Conservation (phyloP, 768 basidiomycete species). For the Suillus luteus region DNA sequence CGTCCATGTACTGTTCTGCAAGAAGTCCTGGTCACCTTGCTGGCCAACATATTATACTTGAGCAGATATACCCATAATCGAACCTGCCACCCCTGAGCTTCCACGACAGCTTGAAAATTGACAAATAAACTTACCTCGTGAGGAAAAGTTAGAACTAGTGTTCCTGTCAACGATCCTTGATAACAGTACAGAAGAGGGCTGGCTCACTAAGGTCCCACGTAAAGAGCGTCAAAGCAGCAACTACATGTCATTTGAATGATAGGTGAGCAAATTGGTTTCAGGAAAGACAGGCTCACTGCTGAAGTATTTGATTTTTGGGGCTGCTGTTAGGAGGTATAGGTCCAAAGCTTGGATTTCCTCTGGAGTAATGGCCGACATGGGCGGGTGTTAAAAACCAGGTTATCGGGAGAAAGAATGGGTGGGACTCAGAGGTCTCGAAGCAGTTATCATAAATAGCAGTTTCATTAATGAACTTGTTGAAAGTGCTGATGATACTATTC, state of each 20-base stretch:
- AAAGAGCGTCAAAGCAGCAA: constrained; percentile 10
- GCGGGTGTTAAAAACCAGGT: background rate
- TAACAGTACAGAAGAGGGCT: background rate
- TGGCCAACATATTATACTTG: background rate
- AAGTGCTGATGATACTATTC: background rate
- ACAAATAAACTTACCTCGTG: constrained; percentile 6
- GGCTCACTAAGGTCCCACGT: constrained; percentile 11
- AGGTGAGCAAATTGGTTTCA: background rate
- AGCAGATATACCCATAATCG: constrained; percentile 13
- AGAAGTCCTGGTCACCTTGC: background rate
- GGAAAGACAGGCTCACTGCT: constrained; percentile 3
- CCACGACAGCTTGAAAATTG: background rate
- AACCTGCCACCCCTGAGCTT: background rate
- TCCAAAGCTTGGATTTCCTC: constrained; percentile 8
- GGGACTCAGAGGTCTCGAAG: background rate
- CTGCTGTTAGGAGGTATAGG: background rate
- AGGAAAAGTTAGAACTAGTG: constrained; percentile 11
- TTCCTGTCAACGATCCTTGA: background rate
- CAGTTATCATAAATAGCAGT: background rate
- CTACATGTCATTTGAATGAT: background rate
- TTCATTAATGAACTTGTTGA: background rate
- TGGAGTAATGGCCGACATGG: constrained; percentile 2
- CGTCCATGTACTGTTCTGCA: constrained; percentile 7
- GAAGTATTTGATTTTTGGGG: constrained; percentile 3
- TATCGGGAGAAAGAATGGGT: background rate